Conservation (phyloP, 2,329 filamentous ascomycete species). For the Trichophyton benhamiae region DNA sequence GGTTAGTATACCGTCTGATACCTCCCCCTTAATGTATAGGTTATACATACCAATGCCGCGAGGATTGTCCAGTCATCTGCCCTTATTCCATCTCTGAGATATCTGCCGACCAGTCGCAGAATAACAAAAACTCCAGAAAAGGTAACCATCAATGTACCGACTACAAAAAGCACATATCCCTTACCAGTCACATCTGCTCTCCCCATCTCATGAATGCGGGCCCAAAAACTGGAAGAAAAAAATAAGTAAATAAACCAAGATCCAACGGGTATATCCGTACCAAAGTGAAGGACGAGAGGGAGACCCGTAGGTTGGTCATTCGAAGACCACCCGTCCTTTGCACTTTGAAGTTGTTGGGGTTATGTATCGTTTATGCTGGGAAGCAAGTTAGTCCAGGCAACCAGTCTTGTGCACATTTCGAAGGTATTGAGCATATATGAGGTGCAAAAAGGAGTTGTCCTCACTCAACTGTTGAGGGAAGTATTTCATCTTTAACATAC, state of each 20-base stretch:
- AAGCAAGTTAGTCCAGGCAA: not conserved
- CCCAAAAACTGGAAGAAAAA: not conserved
- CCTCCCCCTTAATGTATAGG: no score
- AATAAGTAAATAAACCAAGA: no score
- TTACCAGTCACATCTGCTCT: not conserved
- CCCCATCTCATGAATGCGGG: not conserved
- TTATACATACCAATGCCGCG: slow-evolving; percentile 4
- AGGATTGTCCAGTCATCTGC: slow-evolving; percentile 10
- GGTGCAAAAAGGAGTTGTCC: not conserved
- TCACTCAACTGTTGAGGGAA: not conserved
- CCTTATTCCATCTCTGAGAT: slow-evolving; percentile 4
- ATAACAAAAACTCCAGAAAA: slow-evolving; percentile 7
- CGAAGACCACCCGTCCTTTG: not conserved
- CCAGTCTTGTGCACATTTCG: not conserved
- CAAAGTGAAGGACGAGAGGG: not conserved
- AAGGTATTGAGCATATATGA: not conserved
- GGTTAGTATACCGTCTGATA: not conserved
- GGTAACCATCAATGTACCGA: slow-evolving; percentile 4
- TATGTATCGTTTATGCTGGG: not conserved
- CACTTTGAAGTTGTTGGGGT: not conserved
- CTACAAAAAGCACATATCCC: slow-evolving; percentile 1
- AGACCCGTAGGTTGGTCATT: not conserved
- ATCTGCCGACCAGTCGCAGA: slow-evolving; percentile 9
- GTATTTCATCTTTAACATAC: not conserved
- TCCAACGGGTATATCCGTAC: not conserved